Conservation (phyloP, 805 yeast species). For the Cyberlindnera saturnus region DNA sequence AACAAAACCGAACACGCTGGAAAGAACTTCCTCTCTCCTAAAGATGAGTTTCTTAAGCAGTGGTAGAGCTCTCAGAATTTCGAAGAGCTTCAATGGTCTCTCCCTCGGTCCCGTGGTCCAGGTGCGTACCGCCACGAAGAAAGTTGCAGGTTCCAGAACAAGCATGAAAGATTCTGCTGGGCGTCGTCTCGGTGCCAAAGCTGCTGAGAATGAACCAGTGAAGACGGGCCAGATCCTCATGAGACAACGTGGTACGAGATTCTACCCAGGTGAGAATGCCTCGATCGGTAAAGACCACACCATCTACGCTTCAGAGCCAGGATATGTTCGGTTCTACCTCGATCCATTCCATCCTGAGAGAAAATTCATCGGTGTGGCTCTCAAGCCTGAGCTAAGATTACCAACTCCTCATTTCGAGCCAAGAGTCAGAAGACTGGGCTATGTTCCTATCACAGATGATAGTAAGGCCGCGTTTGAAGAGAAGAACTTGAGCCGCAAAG, state of each 20-base stretch:
- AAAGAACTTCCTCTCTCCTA: not conserved
- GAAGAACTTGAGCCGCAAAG: conserved; percentile 60
- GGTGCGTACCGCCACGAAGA: conserved; percentile 87
- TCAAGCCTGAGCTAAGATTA: conserved; percentile 52
- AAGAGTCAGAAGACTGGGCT: conserved; percentile 78
- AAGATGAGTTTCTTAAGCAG: conserved; percentile 17
- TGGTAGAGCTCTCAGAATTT: conserved; percentile 6
- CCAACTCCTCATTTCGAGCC: conserved; percentile 95
- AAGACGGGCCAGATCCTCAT: conserved; percentile 79
- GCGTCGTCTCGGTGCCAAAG: conserved; percentile 88
- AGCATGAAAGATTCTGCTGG: conserved; percentile 94
- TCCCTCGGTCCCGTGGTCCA: conserved; percentile 22
- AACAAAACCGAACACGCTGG: not conserved
- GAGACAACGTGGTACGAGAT: conserved; percentile 93
- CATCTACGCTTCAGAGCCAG: conserved; percentile 85
- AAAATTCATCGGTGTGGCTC: conserved; percentile 83
- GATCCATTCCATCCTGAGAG: conserved; percentile 97
- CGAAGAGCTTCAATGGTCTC: conserved; percentile 13
- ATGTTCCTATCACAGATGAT: conserved; percentile 43
- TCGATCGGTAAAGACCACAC: conserved; percentile 93
- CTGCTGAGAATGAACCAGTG: conserved; percentile 67
- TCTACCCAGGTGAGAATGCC: conserved; percentile 90
- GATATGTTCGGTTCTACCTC: conserved; percentile 81
- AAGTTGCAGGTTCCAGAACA: conserved; percentile 92
- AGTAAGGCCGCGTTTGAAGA: conserved; percentile 53